These are phyloP conservation scores for Leishmania turanica DNA, from an alignment of 208 protist genomes.

Conservation along the genomic window DNA sequence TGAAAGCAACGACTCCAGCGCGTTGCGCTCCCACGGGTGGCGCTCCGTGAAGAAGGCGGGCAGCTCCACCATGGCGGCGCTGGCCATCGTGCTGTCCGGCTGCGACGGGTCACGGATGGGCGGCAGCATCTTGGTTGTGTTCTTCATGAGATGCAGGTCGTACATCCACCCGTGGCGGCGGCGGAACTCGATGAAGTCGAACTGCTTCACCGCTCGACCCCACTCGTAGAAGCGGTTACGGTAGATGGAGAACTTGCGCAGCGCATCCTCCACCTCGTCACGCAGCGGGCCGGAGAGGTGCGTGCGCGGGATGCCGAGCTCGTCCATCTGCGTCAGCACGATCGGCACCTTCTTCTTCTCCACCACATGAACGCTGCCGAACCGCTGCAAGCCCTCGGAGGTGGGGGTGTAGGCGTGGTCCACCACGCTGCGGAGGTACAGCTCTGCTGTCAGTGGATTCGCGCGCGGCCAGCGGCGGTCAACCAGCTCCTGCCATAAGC, in stretches of 20 bases:
- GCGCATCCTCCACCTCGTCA: conserved; percentile 88
- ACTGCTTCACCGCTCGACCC: conserved; percentile 90
- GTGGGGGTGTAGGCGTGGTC: conserved; percentile 87
- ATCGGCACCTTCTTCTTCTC: conserved; percentile 92
- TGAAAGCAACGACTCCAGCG: conserved; percentile 69
- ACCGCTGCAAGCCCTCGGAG: conserved; percentile 68
- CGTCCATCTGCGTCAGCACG: conserved; percentile 81
- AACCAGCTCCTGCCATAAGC: conserved; percentile 81
- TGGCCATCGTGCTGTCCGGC: conserved; percentile 54
- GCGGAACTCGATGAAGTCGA: conserved; percentile 91
- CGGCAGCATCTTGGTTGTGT: conserved; percentile 65
- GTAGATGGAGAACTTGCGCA: conserved; percentile 85
- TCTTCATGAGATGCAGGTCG: conserved; percentile 85
- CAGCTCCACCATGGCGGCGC: conserved; percentile 61
- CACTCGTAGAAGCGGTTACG: conserved; percentile 84
- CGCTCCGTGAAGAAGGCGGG: conserved; percentile 82
- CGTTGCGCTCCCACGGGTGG: conserved; percentile 70
- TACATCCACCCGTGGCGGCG: conserved; percentile 90
- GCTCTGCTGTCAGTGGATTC: conserved; percentile 67
- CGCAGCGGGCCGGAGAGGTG: conserved; percentile 80
- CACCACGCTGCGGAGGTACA: conserved; percentile 88
- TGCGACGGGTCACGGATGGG: conserved; percentile 71
- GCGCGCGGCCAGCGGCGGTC: conserved; percentile 85
- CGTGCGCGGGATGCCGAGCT: conserved; percentile 79
- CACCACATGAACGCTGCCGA: conserved; percentile 76